phyloP scores from a whole-genome alignment of 2,329 filamentous ascomycete genomes.

The Fusarium penzigii region DNA sequence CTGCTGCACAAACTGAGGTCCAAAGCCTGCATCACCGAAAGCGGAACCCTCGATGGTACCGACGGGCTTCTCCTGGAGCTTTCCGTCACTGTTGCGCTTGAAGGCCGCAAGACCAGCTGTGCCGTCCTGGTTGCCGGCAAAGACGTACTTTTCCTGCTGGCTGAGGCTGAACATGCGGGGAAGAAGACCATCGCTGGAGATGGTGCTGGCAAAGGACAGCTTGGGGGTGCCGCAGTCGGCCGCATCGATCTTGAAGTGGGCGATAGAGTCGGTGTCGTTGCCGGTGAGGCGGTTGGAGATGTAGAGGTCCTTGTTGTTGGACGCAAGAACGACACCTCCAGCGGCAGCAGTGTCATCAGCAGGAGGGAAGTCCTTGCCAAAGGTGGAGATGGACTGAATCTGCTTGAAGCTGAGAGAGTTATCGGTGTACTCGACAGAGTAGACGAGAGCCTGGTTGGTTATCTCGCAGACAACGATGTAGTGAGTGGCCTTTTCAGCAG shows the following conservation, averaged over 20 bases:
- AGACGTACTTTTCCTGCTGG: slow-evolving; percentile 40
- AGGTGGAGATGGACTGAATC: slow-evolving; percentile 43
- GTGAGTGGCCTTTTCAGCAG: slow-evolving; percentile 39
- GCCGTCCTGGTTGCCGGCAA: slow-evolving; percentile 50
- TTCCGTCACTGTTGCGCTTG: slow-evolving; percentile 32
- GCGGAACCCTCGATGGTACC: slow-evolving; percentile 25
- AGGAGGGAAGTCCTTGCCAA: slow-evolving; percentile 36
- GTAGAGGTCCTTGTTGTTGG: slow-evolving; percentile 47
- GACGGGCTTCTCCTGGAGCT: slow-evolving; percentile 29
- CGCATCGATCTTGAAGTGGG: slow-evolving; percentile 42
- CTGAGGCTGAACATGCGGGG: slow-evolving; percentile 50
- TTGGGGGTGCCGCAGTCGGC: slow-evolving; percentile 26
- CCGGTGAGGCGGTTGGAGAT: slow-evolving; percentile 53
- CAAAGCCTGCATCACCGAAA: slow-evolving; percentile 32
- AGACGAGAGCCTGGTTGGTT: slow-evolving; percentile 46
- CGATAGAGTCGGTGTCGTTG: slow-evolving; percentile 47
- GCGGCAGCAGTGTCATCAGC: slow-evolving; percentile 43
- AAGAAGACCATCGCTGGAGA: slow-evolving; percentile 36
- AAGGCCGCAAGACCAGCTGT: slow-evolving; percentile 42
- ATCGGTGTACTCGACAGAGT: slow-evolving; percentile 40
- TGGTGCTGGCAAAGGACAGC: slow-evolving; percentile 36
- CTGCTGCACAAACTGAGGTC: slow-evolving; percentile 38
- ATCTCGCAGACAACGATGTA: slow-evolving; percentile 51
- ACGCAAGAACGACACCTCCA: slow-evolving; percentile 46
- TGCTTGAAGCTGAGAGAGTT: slow-evolving; percentile 38